A percentile compares a stretch with the other conserved stretches of the same genome.
These are phyloP conservation scores for Podospora comata DNA, from an alignment of 495 filamentous ascomycete genomes.

Conservation along the genomic window DNA sequence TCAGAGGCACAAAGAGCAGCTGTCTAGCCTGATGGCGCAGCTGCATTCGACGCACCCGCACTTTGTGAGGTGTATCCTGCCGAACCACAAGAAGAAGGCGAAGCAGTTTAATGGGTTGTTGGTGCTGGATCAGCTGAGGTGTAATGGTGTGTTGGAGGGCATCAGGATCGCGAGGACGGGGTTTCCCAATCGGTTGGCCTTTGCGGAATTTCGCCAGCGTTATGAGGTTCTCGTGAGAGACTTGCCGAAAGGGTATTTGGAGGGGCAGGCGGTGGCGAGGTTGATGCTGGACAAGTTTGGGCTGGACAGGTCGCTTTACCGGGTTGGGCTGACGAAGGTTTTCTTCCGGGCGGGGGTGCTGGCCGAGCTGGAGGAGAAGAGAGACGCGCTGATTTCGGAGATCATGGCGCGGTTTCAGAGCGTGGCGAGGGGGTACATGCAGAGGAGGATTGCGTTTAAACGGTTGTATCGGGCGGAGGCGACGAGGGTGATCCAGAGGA, in stretches of 20 bases:
- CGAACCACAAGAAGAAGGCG: constrained; percentile 97
- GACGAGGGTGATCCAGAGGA: constrained; percentile 88
- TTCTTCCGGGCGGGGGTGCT: constrained; percentile 97
- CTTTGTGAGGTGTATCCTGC: constrained; percentile 96
- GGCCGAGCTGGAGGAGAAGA: constrained; percentile 92
- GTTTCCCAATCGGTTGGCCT: constrained; percentile 93
- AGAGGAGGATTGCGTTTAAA: constrained; percentile 85
- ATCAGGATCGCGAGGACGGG: constrained; percentile 97
- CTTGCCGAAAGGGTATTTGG: constrained; percentile 86
- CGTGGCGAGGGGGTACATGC: constrained; percentile 80
- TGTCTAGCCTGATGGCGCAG: constrained; percentile 92
- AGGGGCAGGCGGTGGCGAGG: constrained; percentile 79
- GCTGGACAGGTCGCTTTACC: constrained; percentile 80
- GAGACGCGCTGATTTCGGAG: constrained; percentile 84
- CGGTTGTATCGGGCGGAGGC: constrained; percentile 91
- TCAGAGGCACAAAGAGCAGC: constrained; percentile 95
- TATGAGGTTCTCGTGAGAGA: constrained; percentile 94
- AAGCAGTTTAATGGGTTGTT: constrained; percentile 86
- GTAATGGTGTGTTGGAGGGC: constrained; percentile 97
- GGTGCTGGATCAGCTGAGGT: constrained; percentile 92
- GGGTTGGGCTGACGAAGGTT: constrained; percentile 94
- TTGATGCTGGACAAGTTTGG: constrained; percentile 88
- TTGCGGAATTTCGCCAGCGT: constrained; percentile 89
- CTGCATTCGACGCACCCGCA: constrained; percentile 95
- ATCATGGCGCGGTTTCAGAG: constrained; percentile 96